A percentile compares a stretch with the other conserved stretches of the same genome.
Conservation (phyloP, 1,284 basidiomycete genomes). For the Pseudozyma pruni region DNA sequence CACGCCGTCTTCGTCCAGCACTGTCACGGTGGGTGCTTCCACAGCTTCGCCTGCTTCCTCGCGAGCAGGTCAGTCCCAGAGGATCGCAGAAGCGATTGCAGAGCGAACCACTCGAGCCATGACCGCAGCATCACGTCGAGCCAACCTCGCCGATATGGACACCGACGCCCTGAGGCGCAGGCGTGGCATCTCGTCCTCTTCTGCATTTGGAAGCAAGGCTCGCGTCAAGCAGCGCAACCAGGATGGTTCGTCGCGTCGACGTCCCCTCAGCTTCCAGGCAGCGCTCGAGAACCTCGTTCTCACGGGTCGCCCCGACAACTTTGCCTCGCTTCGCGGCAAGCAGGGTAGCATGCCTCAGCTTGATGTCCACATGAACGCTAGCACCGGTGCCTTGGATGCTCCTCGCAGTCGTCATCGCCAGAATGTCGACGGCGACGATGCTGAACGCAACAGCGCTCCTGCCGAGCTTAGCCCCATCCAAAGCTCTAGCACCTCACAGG, state of each 20-base stretch:
- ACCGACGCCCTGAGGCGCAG: slow-evolving; percentile 30
- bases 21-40: slow-evolving; percentile 8
- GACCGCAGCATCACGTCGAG: slow-evolving; percentile 28
- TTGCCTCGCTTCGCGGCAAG: slow-evolving; percentile 39
- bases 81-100: slow-evolving; percentile 21
- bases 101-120: slow-evolving; percentile 34
- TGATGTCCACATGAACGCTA: slow-evolving; percentile 27
- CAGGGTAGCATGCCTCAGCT: slow-evolving; percentile 44
- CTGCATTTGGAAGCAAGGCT: slow-evolving; percentile 58
- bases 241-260: slow-evolving; percentile 37
- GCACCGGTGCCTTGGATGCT: slow-evolving; percentile 43
- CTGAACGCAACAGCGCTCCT: slow-evolving; percentile 37
- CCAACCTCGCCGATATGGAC: slow-evolving; percentile 26
- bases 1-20: slow-evolving; percentile 16
- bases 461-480: slow-evolving; percentile 42
- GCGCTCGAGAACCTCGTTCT: slow-evolving; percentile 53
- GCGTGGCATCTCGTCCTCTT: slow-evolving; percentile 56
- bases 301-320: slow-evolving; percentile 38
- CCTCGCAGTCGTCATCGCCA: slow-evolving; percentile 18
- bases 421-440: slow-evolving; percentile 6
- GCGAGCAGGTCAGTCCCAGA: slow-evolving; percentile 13
- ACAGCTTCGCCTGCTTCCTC: slow-evolving; percentile 8
- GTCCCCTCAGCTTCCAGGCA: slow-evolving; percentile 59
- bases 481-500: slow-evolving; percentile 35
- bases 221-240: slow-evolving; percentile 59